Evolutionary conservation across 2,329 filamentous ascomycete genomes (phyloP), one percentile per base, ranked within the genome.

Genomic region (Fusarium nisikadoi): DNA sequence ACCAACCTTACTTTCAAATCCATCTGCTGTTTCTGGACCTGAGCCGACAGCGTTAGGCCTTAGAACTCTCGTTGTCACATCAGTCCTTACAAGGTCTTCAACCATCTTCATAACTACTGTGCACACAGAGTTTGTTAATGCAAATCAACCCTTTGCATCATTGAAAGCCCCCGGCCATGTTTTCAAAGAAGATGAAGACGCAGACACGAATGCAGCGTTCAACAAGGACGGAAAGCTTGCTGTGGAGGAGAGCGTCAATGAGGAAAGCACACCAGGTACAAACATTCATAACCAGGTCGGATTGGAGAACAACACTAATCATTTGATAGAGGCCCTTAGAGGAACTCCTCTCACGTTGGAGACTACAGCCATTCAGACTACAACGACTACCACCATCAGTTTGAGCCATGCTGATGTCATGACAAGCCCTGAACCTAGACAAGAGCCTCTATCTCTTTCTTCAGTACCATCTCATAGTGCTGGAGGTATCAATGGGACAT

Each of bases 61-160:
- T 25, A 68, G 57, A 35, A 76, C 70, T 17, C 49, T 72, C 3
- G 45, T 68, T n/a, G 60, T 74, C 27, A 77, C 75, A 13, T 77
- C 72, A 12, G 70, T 71, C 12, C 53, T 70, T 11, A 79, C 72
- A 7, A 76, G 46, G 14, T 76, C 70, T 13, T 66, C 68, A 5
- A 75, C 74, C 8, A 52, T 75, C 11, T 69, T 54, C 14, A 31
- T 61, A 19, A 69, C 64, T 17, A 68, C 65, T 25, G 74, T 66
- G 20, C 49, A 53, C 33, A 72, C 71, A 29, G 61, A 66, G 29
- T 68, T 76, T 25, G n/a, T 75, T 9, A 35, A 67, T 33, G 42
- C 65, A 10, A 52, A 35, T n/a, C 55, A 61, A 35, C 64, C 65
- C 23, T 66, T 47, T 43, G 45, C 29, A 20, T 59, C 63, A 38